Percentiles rank a stretch among this genome's conserved stretches.
phyloP scores from a whole-genome alignment of 2,329 filamentous ascomycete species.

The Penicillium sp. region DNA sequence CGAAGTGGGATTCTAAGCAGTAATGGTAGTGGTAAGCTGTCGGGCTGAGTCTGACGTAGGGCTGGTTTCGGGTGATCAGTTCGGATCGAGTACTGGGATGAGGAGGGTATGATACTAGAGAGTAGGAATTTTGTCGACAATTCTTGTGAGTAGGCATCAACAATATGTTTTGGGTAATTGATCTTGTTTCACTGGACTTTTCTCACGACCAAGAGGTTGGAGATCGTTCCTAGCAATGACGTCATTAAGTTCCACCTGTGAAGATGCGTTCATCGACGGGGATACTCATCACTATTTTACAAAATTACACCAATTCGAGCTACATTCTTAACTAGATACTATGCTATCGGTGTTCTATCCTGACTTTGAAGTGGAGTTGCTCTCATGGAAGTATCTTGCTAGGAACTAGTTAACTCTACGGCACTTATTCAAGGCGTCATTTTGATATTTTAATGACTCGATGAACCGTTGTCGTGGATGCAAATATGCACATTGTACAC shows the following conservation, averaged over 20 bases:
- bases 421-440: not conserved
- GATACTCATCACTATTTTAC: no score
- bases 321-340: not conserved
- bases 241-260: slow-evolving; percentile 9
- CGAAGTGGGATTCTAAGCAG: not conserved
- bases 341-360: not conserved
- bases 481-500: not conserved
- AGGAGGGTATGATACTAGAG: slow-evolving; percentile 8
- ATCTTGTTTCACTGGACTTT: slow-evolving; percentile 9
- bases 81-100: not conserved
- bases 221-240: slow-evolving; percentile 17
- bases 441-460: not conserved
- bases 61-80: slow-evolving; percentile 11
- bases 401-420: not conserved
- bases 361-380: not conserved
- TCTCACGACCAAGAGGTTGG: slow-evolving; percentile 1
- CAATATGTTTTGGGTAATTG: slow-evolving; percentile 6
- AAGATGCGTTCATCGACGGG: not conserved
- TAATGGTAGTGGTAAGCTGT: not conserved
- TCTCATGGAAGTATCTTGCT: not conserved
- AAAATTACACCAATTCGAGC: no score
- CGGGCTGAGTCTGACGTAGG: slow-evolving; percentile 24
- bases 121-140: not conserved
- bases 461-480: not conserved
- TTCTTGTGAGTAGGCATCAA: slow-evolving; percentile 6